Evolutionary conservation across 768 basidiomycete genomes (phyloP), one percentile per base, ranked within the genome.

Genomic region (Leccinum disarticulatum): DNA sequence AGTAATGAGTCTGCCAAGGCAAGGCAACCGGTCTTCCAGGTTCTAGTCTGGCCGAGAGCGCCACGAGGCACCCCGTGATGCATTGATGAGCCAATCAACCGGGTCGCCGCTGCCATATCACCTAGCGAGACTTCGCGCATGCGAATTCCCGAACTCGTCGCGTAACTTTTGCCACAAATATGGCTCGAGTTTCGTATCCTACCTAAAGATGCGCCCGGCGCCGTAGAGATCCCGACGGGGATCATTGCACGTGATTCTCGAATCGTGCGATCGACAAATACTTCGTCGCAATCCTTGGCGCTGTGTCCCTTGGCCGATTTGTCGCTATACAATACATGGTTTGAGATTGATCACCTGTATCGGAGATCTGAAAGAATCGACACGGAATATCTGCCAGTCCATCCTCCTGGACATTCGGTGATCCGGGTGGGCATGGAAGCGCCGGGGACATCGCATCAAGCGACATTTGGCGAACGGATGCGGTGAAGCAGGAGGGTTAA

Each of bases 361-460:
- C 36, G 19, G 49, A 64, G 49, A 62, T 59, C 57, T 31, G 6
- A 10, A 53, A 36, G 53, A 49, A 64, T 64, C 43, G 30, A 49
- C n/a, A 25, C 7, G 41, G 30, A 57, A 58, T n/a, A 41, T 31
- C 52, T 52, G 14, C 52, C 31, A 4, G 14, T 30, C 17, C 9
- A 22, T 19, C 51, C 52, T 57, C 50, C 54, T 36, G 9, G 14
- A 55, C 28, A 57, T 57, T 46, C 19, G n/a, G 38, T 56, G 53
- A 3, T 46, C 31, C 31, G 48, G 27, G 57, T 30, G 43, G 36
- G 11, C n/a, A 22, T 6, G 27, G 60, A 66, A 54, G 52, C 10
- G 19, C 66, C 66, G 67, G 47, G 57, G 50, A 55, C 38, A 51
- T 62, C 66, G 66, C 56, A 66, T 66, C 66, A 55, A 47, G 28